phyloP scores from a whole-genome alignment of 2,329 filamentous ascomycete species.

The Neofusicoccum sp. region DNA sequence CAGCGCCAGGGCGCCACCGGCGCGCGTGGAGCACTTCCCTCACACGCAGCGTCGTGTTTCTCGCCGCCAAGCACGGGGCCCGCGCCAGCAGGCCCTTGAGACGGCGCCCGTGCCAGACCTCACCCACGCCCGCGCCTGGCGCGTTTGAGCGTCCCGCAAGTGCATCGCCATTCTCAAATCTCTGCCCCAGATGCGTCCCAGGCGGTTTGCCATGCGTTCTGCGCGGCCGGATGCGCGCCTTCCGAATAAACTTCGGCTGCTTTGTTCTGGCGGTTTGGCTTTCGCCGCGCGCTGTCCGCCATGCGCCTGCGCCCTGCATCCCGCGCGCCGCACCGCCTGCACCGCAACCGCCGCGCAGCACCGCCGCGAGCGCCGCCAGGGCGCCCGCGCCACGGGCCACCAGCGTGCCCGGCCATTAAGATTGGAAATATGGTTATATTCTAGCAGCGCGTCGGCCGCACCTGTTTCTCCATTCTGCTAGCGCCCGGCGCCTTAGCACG shows the following conservation, averaged over 20 bases:
- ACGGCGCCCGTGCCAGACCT: conserved; percentile 15
- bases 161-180: conserved; percentile 13
- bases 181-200: conserved; percentile 7
- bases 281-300: not conserved
- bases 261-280: not conserved
- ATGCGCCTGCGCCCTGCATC: not conserved
- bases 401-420: not conserved
- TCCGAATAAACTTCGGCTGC: not conserved
- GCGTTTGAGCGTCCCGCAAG: conserved; percentile 7
- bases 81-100: conserved; percentile 11
- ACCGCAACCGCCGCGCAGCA: not conserved
- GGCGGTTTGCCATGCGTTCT: not conserved
- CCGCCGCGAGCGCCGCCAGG: not conserved
- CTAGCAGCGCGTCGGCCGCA: not conserved
- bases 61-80: conserved; percentile 11
- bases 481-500: conserved; percentile 11
- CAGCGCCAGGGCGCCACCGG: not conserved
- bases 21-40: not conserved
- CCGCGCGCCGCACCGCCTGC: not conserved
- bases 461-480: conserved; percentile 17
- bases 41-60: conserved; percentile 13
- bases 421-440: conserved; percentile 17
- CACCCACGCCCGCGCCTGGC: not conserved
- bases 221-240: not conserved
- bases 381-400: conserved; percentile 2